Base-by-base conservation (phyloP, 192 early-diverging fungal species). In the Dispira simplex region DNA sequence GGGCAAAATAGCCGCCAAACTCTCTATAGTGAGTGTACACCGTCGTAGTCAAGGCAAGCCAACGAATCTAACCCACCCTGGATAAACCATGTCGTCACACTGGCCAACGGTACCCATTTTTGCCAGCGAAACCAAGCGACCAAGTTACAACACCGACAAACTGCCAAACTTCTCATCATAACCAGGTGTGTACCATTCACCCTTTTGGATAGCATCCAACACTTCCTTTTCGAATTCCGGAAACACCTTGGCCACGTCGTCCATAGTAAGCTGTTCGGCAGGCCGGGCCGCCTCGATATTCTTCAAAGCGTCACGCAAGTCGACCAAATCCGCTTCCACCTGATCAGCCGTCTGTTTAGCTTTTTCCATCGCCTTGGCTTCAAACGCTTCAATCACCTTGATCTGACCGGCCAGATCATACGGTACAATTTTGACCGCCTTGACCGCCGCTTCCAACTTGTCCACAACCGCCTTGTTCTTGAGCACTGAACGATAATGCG, bases 221-320 rank as follows among this genome's bases (percentile, higher is more conserved):
- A 94, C 88, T 64, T 83, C 87, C 73, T 80, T 76, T 71, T 87
- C 89, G 64, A 98, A 77, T 63, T 95, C 93, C 43, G 96, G 96
- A 76, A 87, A 89, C 65, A 91, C 90, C 76, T 85, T 82, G 77
- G 89, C 81, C 63, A 98, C 85, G 72, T 98, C 96, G 52, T 97
- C 96, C 79, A 93, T 90, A 11, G 93, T 97, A 49, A 95, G 81
- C 73, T 95, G 81, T 55, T 95, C 90, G 64, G 97, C 80, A 49
- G 96, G 96, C 65, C 96, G 85, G 27, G 96, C 86, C 57, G 77
- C 77, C 69, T 98, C 90, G 65, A 98, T 98, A 81, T 97, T 92
- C 71, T 73, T 85, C 55, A 97, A 77, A 51, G 95, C 91, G 63
- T 81, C 86, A 65, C 88, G 82, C 53, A 98, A 85, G 66, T 97